Conservation (phyloP, 306 rosid genomes). For the Cucumis sativus region Cucumber_9930_V3 NC_026658.2:23606501-23607000, state of each 20-base stretch:
- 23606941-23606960: slow-evolving; percentile 7
- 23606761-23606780: slow-evolving; percentile 15
- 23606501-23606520: slow-evolving; percentile 35
- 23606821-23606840: slow-evolving; percentile 5
- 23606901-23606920: slow-evolving; percentile 30
- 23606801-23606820: slow-evolving; percentile 16
- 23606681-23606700: slow-evolving; percentile 31
- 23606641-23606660: slow-evolving; percentile 18
- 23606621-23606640: slow-evolving; percentile 14
- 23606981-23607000: slow-evolving; percentile 35
- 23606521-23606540: slow-evolving; percentile 32
- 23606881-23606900: slow-evolving; percentile 33
- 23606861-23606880: slow-evolving; percentile 30
- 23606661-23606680: slow-evolving; percentile 21
- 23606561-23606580: slow-evolving; percentile 43
- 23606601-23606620: neutral
- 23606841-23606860: slow-evolving; percentile 18
- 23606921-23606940: slow-evolving; percentile 6
- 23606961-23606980: slow-evolving; percentile 27
- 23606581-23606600: slow-evolving; percentile 19
- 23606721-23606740: slow-evolving; percentile 22
- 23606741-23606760: slow-evolving; percentile 2
- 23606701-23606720: slow-evolving; percentile 37
- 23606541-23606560: slow-evolving; percentile 21
- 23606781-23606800: slow-evolving; percentile 14